Evolutionary conservation across 164 flowering plant species (phyloP).

Genomic region (Malania oleifera): DNA sequence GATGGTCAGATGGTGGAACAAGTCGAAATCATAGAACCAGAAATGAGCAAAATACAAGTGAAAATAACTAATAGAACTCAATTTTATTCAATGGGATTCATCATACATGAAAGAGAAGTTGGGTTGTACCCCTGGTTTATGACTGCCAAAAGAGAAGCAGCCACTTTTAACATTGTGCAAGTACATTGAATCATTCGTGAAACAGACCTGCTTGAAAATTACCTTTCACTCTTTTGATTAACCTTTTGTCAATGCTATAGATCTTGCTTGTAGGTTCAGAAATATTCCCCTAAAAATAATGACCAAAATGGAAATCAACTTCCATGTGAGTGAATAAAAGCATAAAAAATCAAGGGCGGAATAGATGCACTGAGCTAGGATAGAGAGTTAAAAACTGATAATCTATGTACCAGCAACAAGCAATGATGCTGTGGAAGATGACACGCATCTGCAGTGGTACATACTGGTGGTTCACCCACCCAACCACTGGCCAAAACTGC

Average conservation of each 20-base stretch:
- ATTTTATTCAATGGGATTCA: too few species aligned
- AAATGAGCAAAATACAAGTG: too few species aligned
- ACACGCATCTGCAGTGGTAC: slow-evolving; percentile 89
- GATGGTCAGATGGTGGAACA: too few species aligned
- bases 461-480: slow-evolving; percentile 77
- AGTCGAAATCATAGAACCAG: too few species aligned
- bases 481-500: slow-evolving; percentile 94
- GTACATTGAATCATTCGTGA: too few species aligned
- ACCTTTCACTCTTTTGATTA: slow-evolving; percentile 1
- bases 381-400: background rate
- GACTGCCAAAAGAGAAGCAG: too few species aligned
- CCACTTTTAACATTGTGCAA: too few species aligned
- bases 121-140: too few species aligned
- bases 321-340: background rate
- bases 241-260: slow-evolving; percentile 37
- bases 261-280: slow-evolving; percentile 65
- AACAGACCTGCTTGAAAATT: background rate
- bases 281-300: slow-evolving; percentile 62
- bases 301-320: background rate
- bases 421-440: slow-evolving; percentile 71
- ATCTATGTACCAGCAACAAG: slow-evolving; percentile 61
- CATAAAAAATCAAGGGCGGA: background rate
- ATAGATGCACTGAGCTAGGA: background rate
- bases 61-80: too few species aligned
- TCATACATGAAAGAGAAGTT: too few species aligned